Base-by-base conservation (phyloP, 768 basidiomycete species). In the Kwoniella shandongensis region DNA sequence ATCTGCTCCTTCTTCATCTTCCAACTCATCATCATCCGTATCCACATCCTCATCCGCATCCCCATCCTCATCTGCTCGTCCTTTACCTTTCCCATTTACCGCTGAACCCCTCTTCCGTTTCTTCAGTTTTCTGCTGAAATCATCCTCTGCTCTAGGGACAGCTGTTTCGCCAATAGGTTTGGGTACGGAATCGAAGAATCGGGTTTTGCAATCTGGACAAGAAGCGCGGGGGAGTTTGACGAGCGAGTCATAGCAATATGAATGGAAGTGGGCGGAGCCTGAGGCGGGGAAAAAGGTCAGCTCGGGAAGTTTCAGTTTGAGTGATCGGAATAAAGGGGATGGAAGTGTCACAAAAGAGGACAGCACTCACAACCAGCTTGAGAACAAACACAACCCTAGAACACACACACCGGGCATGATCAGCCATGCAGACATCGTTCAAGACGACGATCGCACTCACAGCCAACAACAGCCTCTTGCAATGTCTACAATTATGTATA, bases 121-220 rank as follows among this genome's bases (percentile, higher is more conserved):
- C 13, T 48, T 26, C 25, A 32, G 45, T n/a, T 27, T 44, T 6
- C 45, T 40, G 0, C 39, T 52, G 32, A 41, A 64, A 7, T 63
- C 46, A 48, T 75, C 73, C 36, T 70, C 59, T 2, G 35, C 53
- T 12, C 42, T 39, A 0, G 57, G 35, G 7, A 68, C 66, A 0
- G 74, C 58, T 41, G 65, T 66, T 48, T 75, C 74, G 6, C 74
- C 74, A 12, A 75, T 54, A 4, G 61, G 61, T 26, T 46, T 59
- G 2, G 61, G 59, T 7, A 49, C 39, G 10, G 29, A 7, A 7
- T 55, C 57, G 6, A 36, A 45, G 53, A 67, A 69, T 18, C 57
- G 41, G 3, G 22, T 41, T 15, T 58, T 45, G 55, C 74, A 75
- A 11, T 27, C 35, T 32, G 60, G 64, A 58, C 74, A 75, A 29